Evolutionary conservation across 1,284 basidiomycete genomes (phyloP), one percentile per base, ranked within the genome.

Genomic region (Amylostereum chailletii): DNA sequence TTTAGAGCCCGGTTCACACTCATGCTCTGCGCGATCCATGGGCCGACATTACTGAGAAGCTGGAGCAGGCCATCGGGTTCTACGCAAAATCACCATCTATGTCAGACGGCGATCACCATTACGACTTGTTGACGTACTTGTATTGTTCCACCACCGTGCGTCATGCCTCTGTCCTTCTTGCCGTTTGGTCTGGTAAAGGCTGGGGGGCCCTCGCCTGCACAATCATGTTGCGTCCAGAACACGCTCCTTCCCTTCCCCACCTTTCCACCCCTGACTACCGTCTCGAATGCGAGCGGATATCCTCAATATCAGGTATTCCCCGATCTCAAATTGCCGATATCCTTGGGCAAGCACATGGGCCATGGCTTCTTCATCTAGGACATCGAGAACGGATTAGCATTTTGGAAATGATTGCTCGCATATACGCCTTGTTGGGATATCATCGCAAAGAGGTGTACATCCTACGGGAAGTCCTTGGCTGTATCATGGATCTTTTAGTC

Each of bases 111-210:
- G 76, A 79, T 52, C 72, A 76, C 47, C 74, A 76, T 46, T 74
- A 79, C 56, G 71, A 81, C 26, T 66, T 87, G 45, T 67, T 88
- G 37, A 70, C 83, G 4, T 78, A 82, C 60, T 69, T 89, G 26
- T 88, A 86, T 62, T 75, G 72, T 46, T 76, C 71, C 41, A 78
- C 79, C 48, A 72, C 86, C 48, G 69, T 90, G 7, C 77, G 87
- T 37, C 86, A 89, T 58, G 67, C 82, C 3, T 75, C 76, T 4
- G 70, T 90, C 36, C 68, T 90, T 26, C 84, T 90, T 57, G 71
- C 85, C 31, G 72, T 90, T 11, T 94, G 90, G 88, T 83, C 84
- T 33, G 78, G 86, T 1, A 90, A 90, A 60, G 92, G 91, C 29
- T 93, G 89, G 88, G 88, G 88, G 5, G 79, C 81, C 0, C 72